These are phyloP conservation scores for Lathyrus sativus DNA, from an alignment of 306 rosid genomes.

Conservation along the genomic window DNA sequence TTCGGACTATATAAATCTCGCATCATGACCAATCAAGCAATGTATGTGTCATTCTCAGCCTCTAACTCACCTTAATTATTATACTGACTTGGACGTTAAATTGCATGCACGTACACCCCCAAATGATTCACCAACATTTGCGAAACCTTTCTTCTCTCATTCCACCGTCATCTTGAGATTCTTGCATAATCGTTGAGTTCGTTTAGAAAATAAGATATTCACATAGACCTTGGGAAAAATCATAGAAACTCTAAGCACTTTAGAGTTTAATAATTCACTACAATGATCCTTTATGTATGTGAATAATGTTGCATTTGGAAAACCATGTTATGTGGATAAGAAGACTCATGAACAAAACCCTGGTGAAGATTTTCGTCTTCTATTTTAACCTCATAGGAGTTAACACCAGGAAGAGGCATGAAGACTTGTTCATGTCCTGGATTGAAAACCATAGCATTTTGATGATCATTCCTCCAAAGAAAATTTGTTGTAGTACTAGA, in stretches of 20 bases:
- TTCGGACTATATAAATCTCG: not conserved
- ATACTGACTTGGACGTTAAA: not conserved
- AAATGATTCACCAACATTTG: not conserved
- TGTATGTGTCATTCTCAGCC: not conserved
- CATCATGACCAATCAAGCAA: not conserved
- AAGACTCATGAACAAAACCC: slow-evolving; percentile 52
- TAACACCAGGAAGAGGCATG: slow-evolving; percentile 54
- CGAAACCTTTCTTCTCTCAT: not conserved
- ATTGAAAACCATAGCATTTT: slow-evolving; percentile 49
- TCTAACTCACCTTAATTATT: not conserved
- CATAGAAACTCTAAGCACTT: slow-evolving; percentile 37
- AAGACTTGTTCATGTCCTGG: slow-evolving; percentile 51
- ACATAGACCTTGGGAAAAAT: slow-evolving; percentile 47
- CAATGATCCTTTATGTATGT: slow-evolving; percentile 41
- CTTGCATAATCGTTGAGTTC: not conserved
- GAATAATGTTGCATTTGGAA: slow-evolving; percentile 70
- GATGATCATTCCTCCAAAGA: slow-evolving; percentile 73
- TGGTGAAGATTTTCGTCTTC: slow-evolving; percentile 55
- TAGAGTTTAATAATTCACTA: slow-evolving; percentile 34
- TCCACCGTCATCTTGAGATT: not conserved
- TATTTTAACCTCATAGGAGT: slow-evolving; percentile 56
- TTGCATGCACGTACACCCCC: not conserved
- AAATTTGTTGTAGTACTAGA: slow-evolving; percentile 47
- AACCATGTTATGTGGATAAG: slow-evolving; percentile 64
- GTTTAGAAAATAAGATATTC: slow-evolving; percentile 40